These are phyloP conservation scores for Cinnamomum chago DNA, from an alignment of 164 flowering plant species.

Conservation along the genomic window DNA sequence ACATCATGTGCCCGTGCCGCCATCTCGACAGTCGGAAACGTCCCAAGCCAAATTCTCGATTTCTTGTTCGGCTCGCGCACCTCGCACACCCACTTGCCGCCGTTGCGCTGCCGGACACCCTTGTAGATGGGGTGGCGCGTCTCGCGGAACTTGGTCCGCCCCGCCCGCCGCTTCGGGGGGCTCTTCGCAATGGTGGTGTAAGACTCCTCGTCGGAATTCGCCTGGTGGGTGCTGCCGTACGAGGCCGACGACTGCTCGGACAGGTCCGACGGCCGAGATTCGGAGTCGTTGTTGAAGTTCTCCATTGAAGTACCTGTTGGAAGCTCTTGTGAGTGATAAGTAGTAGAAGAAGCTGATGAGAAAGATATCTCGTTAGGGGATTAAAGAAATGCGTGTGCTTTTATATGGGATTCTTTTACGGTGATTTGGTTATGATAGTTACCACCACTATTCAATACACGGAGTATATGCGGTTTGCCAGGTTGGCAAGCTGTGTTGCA, in stretches of 20 bases:
- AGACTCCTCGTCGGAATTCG: slow-evolving; percentile 26
- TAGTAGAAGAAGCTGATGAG: not conserved
- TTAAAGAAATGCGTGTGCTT: not conserved
- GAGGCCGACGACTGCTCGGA: not conserved
- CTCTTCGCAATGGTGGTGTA: slow-evolving; percentile 34
- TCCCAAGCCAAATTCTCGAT: slow-evolving; percentile 66
- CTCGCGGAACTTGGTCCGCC: slow-evolving; percentile 55
- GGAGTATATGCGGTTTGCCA: no score
- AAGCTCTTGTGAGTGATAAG: not conserved
- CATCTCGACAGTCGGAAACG: slow-evolving; percentile 57
- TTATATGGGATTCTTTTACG: no score
- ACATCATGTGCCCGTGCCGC: slow-evolving; percentile 75
- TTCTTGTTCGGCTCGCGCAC: slow-evolving; percentile 65
- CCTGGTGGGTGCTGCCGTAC: not conserved
- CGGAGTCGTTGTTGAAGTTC: not conserved
- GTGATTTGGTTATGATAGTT: no score
- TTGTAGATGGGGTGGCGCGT: slow-evolving; percentile 63
- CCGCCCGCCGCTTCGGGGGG: slow-evolving; percentile 53
- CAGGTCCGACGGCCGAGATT: not conserved
- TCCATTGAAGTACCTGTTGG: not conserved
- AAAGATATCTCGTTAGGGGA: not conserved
- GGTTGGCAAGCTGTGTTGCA: no score
- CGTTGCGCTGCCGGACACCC: slow-evolving; percentile 53
- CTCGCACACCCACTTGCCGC: slow-evolving; percentile 63
- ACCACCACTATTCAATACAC: no score